phyloP scores from a whole-genome alignment of 176 grass and related monocot species.

The Raddia guianensis region DNA sequence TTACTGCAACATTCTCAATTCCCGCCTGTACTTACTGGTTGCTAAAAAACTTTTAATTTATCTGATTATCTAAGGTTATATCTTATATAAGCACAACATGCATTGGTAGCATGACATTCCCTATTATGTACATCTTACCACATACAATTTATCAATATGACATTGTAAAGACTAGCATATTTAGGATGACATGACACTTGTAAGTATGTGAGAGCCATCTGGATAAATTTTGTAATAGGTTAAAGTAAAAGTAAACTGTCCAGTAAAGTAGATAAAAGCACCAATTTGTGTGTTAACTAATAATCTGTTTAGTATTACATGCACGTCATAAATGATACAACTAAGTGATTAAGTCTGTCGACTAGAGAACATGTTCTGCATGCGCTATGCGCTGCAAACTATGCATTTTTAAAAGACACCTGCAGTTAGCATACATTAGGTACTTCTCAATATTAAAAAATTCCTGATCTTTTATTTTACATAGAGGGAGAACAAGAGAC shows the following conservation, averaged over 20 bases:
- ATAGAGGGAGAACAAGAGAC: not conserved
- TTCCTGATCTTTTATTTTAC: slow-evolving; percentile 22
- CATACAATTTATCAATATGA: not conserved
- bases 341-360: not conserved
- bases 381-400: not conserved
- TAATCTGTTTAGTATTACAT: not conserved
- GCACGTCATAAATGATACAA: not conserved
- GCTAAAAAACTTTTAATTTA: not conserved
- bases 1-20: not conserved
- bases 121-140: not conserved
- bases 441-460: not conserved
- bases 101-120: not conserved
- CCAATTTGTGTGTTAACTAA: not conserved
- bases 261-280: not conserved
- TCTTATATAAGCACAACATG: not conserved
- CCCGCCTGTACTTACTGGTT: not conserved
- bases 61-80: not conserved
- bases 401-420: not conserved
- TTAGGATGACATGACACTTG: not conserved
- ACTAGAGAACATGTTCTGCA: slow-evolving; percentile 2
- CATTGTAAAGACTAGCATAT: not conserved
- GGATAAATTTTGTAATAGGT: not conserved
- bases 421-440: not conserved
- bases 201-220: not conserved
- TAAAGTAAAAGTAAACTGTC: not conserved